These are phyloP conservation scores for Phytophthora aleatoria DNA, from an alignment of 352 stramenopile species.

Conservation along the genomic window DNA sequence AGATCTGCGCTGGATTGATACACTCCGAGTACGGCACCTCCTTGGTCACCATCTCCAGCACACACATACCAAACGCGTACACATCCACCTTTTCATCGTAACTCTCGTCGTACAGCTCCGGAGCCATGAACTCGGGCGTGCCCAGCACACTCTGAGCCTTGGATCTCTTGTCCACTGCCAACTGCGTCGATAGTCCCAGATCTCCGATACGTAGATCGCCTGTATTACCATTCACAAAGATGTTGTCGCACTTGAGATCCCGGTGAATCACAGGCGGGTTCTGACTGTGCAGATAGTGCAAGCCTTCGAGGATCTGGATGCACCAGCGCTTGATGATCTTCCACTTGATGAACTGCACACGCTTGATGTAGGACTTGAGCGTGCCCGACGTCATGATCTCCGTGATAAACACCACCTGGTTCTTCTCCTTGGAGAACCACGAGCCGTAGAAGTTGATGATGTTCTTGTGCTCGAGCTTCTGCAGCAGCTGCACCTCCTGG, in stretches of 20 bases:
- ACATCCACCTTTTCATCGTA: constrained; percentile 98
- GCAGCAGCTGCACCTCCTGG: constrained; percentile 97
- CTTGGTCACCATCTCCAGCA: constrained; percentile 99
- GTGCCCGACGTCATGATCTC: constrained; percentile 98
- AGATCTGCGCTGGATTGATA: constrained; percentile 90
- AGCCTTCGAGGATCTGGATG: constrained; percentile 96
- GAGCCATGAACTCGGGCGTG: constrained; percentile 99
- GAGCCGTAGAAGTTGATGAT: constrained; percentile 99
- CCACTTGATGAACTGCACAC: constrained; percentile 98
- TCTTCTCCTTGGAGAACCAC: constrained; percentile 98
- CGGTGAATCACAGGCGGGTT: constrained; percentile 92
- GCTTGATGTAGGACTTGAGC: constrained; percentile 97
- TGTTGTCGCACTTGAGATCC: constrained; percentile 96
- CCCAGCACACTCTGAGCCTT: constrained; percentile 94
- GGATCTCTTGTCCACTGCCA: constrained; percentile 76
- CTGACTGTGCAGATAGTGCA: constrained; percentile 93
- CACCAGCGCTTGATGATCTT: constrained; percentile 98
- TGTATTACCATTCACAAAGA: constrained; percentile 99
- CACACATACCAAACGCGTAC: constrained; percentile 99
- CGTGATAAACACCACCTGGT: constrained; percentile 99
- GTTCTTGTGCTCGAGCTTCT: constrained; percentile 98
- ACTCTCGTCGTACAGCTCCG: constrained; percentile 98
- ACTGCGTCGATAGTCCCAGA: constrained; percentile 90
- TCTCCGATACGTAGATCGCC: constrained; percentile 98
- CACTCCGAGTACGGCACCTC: constrained; percentile 98